phyloP scores from a whole-genome alignment of 2,329 filamentous ascomycete species.

The Gliomastix tumulicola region DNA sequence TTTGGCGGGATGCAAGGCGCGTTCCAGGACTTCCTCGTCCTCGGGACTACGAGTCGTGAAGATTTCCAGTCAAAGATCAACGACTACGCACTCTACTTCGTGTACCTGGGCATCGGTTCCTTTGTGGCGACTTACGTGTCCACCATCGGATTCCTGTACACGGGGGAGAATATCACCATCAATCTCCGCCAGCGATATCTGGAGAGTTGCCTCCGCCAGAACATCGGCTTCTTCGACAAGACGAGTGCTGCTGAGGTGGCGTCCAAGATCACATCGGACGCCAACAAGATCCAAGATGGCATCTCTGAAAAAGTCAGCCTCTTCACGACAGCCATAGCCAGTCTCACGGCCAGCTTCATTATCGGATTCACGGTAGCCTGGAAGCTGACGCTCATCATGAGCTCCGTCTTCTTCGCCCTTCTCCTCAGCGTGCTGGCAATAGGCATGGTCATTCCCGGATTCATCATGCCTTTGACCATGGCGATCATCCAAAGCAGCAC shows the following conservation, averaged over 20 bases:
- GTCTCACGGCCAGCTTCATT: slow-evolving; percentile 72
- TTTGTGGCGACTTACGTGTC: slow-evolving; percentile 67
- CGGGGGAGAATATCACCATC: neutral
- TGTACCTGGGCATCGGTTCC: slow-evolving; percentile 71
- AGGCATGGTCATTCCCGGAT: slow-evolving; percentile 38
- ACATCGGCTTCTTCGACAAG: slow-evolving; percentile 1
- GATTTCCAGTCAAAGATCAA: neutral
- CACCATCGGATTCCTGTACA: slow-evolving; percentile 76
- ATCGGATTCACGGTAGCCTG: slow-evolving; percentile 78
- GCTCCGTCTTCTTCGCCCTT: slow-evolving; percentile 67
- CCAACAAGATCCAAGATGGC: slow-evolving; percentile 76
- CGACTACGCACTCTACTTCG: slow-evolving; percentile 59
- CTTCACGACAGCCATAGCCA: slow-evolving; percentile 60
- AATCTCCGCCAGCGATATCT: slow-evolving; percentile 1
- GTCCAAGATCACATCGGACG: slow-evolving; percentile 65
- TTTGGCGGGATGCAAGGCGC: slow-evolving; percentile 70
- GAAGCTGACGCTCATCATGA: slow-evolving; percentile 76
- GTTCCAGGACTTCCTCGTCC: slow-evolving; percentile 57
- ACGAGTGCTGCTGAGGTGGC: slow-evolving; percentile 1
- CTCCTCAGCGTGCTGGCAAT: neutral
- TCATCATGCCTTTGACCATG: slow-evolving; percentile 51
- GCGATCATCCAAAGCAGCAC: slow-evolving; percentile 61
- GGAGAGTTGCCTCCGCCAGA: neutral
- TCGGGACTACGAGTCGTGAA: neutral
- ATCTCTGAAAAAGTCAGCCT: slow-evolving; percentile 74